Conservation (phyloP, 2,329 filamentous ascomycete genomes). For the Trichoderma aggressivum region DNA sequence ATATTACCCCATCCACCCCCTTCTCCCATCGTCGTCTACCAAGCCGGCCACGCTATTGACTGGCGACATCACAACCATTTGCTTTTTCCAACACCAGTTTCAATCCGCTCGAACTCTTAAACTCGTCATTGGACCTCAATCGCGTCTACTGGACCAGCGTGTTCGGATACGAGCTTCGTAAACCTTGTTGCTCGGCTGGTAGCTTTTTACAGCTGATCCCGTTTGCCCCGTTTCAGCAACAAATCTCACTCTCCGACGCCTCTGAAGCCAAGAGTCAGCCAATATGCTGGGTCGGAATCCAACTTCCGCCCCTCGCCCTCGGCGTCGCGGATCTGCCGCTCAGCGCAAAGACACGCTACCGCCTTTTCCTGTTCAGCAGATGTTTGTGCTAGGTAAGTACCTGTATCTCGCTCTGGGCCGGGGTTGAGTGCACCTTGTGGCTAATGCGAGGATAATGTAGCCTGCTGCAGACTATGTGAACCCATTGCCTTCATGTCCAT, state of each 20-base stretch:
- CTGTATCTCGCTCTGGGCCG: background rate
- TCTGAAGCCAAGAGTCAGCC: background rate
- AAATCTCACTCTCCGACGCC: background rate
- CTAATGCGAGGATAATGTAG: conserved; percentile 41
- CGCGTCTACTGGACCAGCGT: background rate
- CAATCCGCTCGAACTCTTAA: background rate
- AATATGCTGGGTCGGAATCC: conserved; percentile 29
- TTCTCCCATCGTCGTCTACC: background rate
- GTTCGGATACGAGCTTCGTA: conserved; percentile 8
- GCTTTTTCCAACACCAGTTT: background rate
- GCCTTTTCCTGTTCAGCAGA: conserved; percentile 43
- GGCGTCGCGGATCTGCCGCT: conserved; percentile 24
- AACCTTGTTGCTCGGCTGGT: conserved; percentile 12
- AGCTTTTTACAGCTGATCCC: conserved; percentile 3
- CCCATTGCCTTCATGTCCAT: conserved; percentile 99
- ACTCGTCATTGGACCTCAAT: background rate
- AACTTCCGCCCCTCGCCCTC: conserved; percentile 25
- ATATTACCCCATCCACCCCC: background rate
- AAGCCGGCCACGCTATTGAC: background rate
- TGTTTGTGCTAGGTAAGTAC: conserved; percentile 51
- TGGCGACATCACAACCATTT: background rate
- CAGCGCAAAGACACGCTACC: conserved; percentile 26
- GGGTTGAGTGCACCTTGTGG: background rate
- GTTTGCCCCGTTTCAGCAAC: background rate
- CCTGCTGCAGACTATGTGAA: conserved; percentile 92